Evolutionary conservation across 176 grass and related monocot genomes (phyloP).

Genomic region (Oryza australiensis): DNA sequence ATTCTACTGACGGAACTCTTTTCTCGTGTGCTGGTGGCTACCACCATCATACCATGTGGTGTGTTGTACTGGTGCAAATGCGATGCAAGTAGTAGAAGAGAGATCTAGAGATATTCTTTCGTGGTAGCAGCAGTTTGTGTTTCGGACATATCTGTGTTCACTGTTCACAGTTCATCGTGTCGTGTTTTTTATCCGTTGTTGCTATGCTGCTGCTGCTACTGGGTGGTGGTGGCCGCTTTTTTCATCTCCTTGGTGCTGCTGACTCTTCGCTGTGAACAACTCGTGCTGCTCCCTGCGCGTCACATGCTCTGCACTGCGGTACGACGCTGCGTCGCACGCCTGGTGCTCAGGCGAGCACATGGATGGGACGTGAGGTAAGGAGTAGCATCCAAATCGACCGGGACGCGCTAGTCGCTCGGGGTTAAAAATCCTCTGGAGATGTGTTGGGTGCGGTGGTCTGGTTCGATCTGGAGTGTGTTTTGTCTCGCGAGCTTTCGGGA

Average conservation of each 20-base stretch:
- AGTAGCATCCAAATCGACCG: no score
- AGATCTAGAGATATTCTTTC: constrained; percentile 43
- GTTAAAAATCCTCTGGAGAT: no score
- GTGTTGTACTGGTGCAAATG: not conserved
- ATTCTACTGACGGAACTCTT: not conserved
- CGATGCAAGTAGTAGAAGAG: not conserved
- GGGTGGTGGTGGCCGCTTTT: constrained; percentile 8
- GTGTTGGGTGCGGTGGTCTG: not conserved
- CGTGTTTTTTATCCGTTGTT: not conserved
- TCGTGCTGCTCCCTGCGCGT: not conserved
- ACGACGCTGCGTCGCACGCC: not conserved
- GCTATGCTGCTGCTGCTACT: no score
- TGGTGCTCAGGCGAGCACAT: no score
- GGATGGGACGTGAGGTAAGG: no score
- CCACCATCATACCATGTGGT: constrained; percentile 16
- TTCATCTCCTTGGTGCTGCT: not conserved
- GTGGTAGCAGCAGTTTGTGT: constrained; percentile 1
- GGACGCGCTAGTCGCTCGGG: no score
- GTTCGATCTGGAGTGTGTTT: not conserved
- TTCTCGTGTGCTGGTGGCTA: not conserved
- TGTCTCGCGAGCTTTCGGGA: not conserved
- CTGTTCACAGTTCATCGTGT: no score
- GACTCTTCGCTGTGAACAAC: not conserved
- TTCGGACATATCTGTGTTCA: constrained; percentile 7
- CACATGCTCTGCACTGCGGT: not conserved